Base-by-base conservation (phyloP, 768 basidiomycete genomes). In the Trametes gibbosa region DNA sequence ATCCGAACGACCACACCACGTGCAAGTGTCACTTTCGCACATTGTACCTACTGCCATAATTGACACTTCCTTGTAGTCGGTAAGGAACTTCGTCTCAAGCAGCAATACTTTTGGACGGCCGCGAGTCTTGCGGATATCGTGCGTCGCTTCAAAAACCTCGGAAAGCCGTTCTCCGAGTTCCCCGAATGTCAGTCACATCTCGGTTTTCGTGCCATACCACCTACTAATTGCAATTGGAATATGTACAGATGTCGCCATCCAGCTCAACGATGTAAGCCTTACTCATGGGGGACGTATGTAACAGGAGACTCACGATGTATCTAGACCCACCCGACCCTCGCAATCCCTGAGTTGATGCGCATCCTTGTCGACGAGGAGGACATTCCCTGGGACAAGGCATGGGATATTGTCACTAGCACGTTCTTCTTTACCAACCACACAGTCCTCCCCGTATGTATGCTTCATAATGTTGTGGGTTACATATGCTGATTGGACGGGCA, bases 361-460 rank as follows among this genome's bases (percentile, higher is more conserved):
- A 84, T 98, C 64, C 80, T 92, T 25, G 75, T 91, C 64, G 96
- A 98, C 67, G 96, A 98, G 37, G 96, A 98, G 72, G 92, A 95
- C 35, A 68, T 95, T 19, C 65, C 76, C 1, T 99, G 94, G 90
- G 83, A 85, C 62, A 66, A 73, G 16, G 95, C 97, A 4, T 99
- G 97, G 97, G 72, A 79, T 23, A 92, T 98, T 65, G 86, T 89
- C 45, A 92, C 85, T 52, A 88, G 88, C 69, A 93, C 91, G 2
- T 95, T 97, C 78, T 94, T 91, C 74, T 98, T 94, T 77, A 98
- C 95, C 10, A 97, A 96, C 72, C 95, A 94, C 73, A 94, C 92
- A 8, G 95, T 98, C 29, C 78, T 97, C 29, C 91, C 93, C 23
- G 92, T 89, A 40, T 66, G 84, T 80, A 65, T 48, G 49, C 16